Evolutionary conservation across 495 filamentous ascomycete species (phyloP), one percentile per base, ranked within the genome.

Genomic region (Apodospora peruviana): DNA sequence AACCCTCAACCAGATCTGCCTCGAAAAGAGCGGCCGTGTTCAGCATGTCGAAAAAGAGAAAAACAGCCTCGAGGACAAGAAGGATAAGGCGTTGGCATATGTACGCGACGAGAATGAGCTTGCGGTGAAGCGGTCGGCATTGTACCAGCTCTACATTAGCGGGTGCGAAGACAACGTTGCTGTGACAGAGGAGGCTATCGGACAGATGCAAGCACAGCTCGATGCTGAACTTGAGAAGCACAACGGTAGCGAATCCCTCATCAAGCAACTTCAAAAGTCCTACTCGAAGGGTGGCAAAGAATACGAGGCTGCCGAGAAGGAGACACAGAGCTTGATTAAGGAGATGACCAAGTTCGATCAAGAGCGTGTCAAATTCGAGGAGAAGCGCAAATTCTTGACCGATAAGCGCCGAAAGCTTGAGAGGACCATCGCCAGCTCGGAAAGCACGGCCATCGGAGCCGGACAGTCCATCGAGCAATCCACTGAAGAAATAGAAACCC

Each of bases 31-130:
- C 55, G 83, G 82, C 39, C 85, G 94, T 40, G 94, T 98, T 5
- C 88, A 96, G 69, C 91, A 96, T 61, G 93, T 98, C 2, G 93
- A 98, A 70, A 98, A 97, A 64, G 93, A 98, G 72, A 95, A 87
- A 72, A 88, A 83, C 41, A 71, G 82, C 23, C 76, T 98, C 32
- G 93, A 93, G 65, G 91, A 95, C 59, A 96, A 96, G 77, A 98
- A 97, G 67, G 81, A 97, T 64, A 90, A 91, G 65, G 93, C 93
- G 4, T 65, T 98, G 9, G 82, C 88, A 4, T 96, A 81, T 60
- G 85, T 98, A 51, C 82, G 79, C 27, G 88, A 95, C 51, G 91
- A 97, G 60, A 98, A 98, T 59, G 93, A 98, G 62, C 73, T 98
- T 5, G 81, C 83, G 2, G 72, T 84, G 48, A 96, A 96, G 65